A percentile compares a stretch with the other conserved stretches of the same genome.
Conservation (phyloP, 163 green algal species). For the Scenedesmus sp. region DNA sequence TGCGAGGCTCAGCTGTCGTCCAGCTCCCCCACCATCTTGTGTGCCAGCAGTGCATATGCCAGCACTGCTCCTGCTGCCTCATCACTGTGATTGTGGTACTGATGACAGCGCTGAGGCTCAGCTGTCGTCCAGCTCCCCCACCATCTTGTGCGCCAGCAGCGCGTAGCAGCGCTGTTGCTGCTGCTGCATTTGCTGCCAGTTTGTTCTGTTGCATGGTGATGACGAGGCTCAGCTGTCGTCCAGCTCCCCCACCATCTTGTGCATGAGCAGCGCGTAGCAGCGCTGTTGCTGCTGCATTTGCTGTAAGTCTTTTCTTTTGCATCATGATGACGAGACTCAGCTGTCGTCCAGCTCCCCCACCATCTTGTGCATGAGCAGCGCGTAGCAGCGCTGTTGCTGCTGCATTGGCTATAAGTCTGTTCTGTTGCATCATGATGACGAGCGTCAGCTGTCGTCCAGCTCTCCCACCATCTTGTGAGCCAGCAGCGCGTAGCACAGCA, state of each 20-base stretch:
- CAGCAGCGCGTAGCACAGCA: conserved; percentile 26
- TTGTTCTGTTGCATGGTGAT: neutral
- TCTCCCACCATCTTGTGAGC: conserved; percentile 34
- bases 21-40: conserved; percentile 30
- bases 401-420: too few relatives aligned
- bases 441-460: conserved; percentile 8
- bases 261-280: conserved; percentile 3
- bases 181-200: neutral
- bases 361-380: too few relatives aligned
- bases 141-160: too few relatives aligned
- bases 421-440: neutral
- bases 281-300: neutral
- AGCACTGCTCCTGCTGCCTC: neutral
- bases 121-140: too few relatives aligned
- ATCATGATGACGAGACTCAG: too few relatives aligned
- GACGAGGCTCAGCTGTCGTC: neutral
- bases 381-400: too few relatives aligned
- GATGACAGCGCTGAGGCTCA: neutral
- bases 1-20: neutral
- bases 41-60: neutral
- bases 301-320: neutral
- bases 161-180: neutral
- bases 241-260: conserved; percentile 16
- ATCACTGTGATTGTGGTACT: neutral
- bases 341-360: too few relatives aligned